phyloP scores from a whole-genome alignment of 345 rosid genomes.

The Passiflora organensis region DNA sequence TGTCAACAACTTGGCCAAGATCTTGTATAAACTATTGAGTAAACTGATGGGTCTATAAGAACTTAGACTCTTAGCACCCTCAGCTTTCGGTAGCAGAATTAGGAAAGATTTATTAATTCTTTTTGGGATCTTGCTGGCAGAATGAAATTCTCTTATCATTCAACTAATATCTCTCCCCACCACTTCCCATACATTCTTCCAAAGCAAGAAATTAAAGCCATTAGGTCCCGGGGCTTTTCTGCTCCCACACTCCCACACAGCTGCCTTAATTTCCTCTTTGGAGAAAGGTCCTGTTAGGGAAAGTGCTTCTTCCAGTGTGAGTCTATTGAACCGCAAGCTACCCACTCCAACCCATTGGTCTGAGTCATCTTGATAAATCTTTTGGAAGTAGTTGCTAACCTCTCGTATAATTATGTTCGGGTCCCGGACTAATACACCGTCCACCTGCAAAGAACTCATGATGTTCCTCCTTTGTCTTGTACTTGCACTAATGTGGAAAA shows the following conservation, averaged over 20 bases:
- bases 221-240: not conserved
- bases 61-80: not conserved
- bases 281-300: too few species aligned
- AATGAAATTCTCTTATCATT: not conserved
- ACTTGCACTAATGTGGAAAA: too few species aligned
- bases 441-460: too few species aligned
- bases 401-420: too few species aligned
- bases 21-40: not conserved
- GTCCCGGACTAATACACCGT: too few species aligned
- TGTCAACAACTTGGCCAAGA: not conserved
- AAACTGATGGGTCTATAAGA: not conserved
- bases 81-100: too few species aligned
- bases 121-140: not conserved
- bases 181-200: not conserved
- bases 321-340: too few species aligned
- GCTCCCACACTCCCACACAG: not conserved
- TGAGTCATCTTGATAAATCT: too few species aligned
- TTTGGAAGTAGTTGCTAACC: too few species aligned
- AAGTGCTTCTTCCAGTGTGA: too few species aligned
- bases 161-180: not conserved
- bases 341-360: too few species aligned
- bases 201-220: not conserved
- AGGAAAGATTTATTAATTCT: not conserved
- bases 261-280: not conserved
- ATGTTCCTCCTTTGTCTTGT: too few species aligned